Conservation (phyloP, 352 stramenopile genomes). For the Phytophthora litchii region DNA sequence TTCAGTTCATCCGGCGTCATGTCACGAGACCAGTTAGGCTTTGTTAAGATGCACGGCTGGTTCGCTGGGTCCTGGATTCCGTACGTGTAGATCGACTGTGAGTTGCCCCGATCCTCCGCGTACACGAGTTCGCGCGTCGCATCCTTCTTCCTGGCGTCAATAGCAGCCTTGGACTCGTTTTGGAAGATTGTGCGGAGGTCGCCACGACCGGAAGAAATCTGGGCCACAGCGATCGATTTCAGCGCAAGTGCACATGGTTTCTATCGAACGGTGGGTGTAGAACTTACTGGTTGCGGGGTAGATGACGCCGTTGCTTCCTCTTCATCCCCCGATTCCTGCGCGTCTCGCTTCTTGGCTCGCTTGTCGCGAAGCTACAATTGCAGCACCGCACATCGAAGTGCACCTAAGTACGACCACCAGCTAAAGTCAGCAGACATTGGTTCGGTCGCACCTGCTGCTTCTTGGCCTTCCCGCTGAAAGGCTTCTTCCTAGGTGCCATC, state of each 20-base stretch:
- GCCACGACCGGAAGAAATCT: constrained; percentile 41
- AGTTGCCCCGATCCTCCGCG: constrained; percentile 61
- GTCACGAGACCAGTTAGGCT: constrained; percentile 64
- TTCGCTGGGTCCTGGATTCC: constrained; percentile 61
- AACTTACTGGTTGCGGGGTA: constrained; percentile 23
- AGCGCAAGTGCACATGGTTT: constrained; percentile 1
- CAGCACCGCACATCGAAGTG: constrained; percentile 4
- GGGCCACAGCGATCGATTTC: neutral
- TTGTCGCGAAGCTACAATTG: constrained; percentile 69
- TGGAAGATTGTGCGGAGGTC: constrained; percentile 79
- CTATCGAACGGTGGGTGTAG: neutral
- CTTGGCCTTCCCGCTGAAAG: constrained; percentile 89
- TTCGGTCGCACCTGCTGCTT: constrained; percentile 69
- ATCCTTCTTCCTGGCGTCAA: constrained; percentile 75
- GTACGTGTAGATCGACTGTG: constrained; percentile 74
- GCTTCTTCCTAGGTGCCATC: constrained; percentile 68
- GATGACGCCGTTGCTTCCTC: constrained; percentile 5
- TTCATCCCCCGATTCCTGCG: constrained; percentile 28
- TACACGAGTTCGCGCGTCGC: constrained; percentile 68
- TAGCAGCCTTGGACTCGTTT: constrained; percentile 52
- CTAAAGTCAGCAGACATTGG: neutral
- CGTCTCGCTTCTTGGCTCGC: constrained; percentile 64
- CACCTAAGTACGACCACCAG: neutral
- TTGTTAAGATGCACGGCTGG: constrained; percentile 68
- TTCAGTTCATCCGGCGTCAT: constrained; percentile 74